Conservation (phyloP, 2,329 filamentous ascomycete species). For the Lomentospora prolificans region DNA sequence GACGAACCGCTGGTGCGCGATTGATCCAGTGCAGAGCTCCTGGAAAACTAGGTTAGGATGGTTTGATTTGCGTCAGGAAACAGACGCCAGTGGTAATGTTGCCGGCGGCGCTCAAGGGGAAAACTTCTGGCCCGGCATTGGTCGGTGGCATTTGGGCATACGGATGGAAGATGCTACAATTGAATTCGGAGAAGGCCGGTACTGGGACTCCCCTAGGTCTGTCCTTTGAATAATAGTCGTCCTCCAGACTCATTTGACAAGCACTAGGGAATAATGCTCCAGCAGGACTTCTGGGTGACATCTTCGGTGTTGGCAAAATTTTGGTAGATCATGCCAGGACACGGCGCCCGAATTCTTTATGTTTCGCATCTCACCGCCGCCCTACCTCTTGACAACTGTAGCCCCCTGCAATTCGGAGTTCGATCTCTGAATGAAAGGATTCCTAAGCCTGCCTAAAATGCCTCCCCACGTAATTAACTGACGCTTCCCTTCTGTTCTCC, state of each 20-base stretch:
- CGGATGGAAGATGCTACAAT: slow-evolving; percentile 27
- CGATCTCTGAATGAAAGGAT: too few species aligned
- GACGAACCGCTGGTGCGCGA: slow-evolving; percentile 34
- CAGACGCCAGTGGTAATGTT: slow-evolving; percentile 15
- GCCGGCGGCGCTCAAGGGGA: slow-evolving; percentile 16
- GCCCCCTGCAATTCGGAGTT: too few species aligned
- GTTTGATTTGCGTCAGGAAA: slow-evolving; percentile 35
- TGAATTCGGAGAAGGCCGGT: slow-evolving; percentile 15
- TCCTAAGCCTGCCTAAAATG: too few species aligned
- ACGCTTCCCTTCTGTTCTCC: too few species aligned
- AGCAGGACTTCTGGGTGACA: too few species aligned
- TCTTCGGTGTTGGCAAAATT: too few species aligned
- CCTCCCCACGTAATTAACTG: too few species aligned
- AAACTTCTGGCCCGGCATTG: slow-evolving; percentile 38
- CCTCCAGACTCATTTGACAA: background rate
- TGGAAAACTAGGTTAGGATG: slow-evolving; percentile 29
- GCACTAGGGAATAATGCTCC: too few species aligned
- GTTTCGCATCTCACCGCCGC: too few species aligned
- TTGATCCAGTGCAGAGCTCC: slow-evolving; percentile 19
- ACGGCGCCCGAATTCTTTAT: too few species aligned
- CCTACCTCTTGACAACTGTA: too few species aligned
- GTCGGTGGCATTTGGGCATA: slow-evolving; percentile 32
- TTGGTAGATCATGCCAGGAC: too few species aligned
- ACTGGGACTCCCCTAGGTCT: slow-evolving; percentile 17
- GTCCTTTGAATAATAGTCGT: slow-evolving; percentile 11